Evolutionary conservation across 1,284 basidiomycete species (phyloP).

Genomic region (Tausonia pullulans): DNA sequence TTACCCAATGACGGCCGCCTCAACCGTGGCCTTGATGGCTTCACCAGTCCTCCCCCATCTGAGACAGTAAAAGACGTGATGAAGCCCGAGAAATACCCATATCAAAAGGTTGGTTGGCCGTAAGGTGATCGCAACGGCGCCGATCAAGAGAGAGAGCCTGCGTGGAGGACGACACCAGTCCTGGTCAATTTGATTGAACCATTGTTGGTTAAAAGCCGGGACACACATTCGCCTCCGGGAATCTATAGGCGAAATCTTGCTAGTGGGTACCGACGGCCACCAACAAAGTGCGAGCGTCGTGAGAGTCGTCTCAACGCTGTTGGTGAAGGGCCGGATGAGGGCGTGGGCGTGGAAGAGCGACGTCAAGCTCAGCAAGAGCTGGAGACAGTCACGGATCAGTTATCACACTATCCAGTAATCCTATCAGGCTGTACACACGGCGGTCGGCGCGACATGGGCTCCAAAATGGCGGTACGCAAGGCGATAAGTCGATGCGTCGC

Average conservation of each 20-base stretch:
- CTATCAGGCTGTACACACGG: slow-evolving; percentile 43
- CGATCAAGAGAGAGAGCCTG: slow-evolving; percentile 39
- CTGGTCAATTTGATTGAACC: too few relatives aligned
- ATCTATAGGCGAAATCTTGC: neutral
- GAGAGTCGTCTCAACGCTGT: slow-evolving; percentile 81
- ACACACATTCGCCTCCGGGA: neutral
- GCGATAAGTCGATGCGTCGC: slow-evolving; percentile 62
- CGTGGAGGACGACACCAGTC: neutral
- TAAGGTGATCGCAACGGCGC: slow-evolving; percentile 64
- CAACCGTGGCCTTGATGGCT: neutral
- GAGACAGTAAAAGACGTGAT: slow-evolving; percentile 43
- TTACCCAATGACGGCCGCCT: slow-evolving; percentile 13
- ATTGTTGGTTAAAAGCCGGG: too few relatives aligned
- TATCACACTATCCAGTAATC: neutral
- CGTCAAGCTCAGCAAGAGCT: slow-evolving; percentile 71
- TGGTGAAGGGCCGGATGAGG: slow-evolving; percentile 79
- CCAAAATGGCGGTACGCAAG: slow-evolving; percentile 51
- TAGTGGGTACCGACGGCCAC: slow-evolving; percentile 37
- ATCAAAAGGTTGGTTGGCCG: slow-evolving; percentile 78
- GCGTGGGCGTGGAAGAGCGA: slow-evolving; percentile 80
- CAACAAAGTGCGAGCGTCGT: slow-evolving; percentile 64
- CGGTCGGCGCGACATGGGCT: slow-evolving; percentile 46
- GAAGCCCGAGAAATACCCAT: slow-evolving; percentile 59
- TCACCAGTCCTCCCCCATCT: neutral
- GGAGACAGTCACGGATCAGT: neutral